A percentile compares a stretch with the other conserved stretches of the same genome.
These are phyloP conservation scores for Sugiyamaella chiloensis DNA, from an alignment of 805 yeast genomes.

Conservation along the genomic window DNA sequence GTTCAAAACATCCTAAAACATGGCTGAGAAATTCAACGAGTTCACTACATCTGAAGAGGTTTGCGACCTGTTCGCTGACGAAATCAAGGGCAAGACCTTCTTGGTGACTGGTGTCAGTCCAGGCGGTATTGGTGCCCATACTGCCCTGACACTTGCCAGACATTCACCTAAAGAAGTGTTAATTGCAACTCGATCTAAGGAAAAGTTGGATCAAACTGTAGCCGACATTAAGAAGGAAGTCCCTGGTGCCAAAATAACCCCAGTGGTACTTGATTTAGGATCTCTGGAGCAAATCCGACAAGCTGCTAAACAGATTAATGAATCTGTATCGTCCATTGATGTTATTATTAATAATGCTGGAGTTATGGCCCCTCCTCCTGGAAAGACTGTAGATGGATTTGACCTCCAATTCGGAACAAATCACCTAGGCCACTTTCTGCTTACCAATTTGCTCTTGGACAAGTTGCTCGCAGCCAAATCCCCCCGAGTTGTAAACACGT, in stretches of 20 bases:
- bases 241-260: conserved; percentile 11
- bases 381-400: conserved; percentile 62
- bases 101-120: conserved; percentile 17
- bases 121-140: conserved; percentile 21
- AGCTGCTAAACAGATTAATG: conserved; percentile 20
- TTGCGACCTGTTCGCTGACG: background rate
- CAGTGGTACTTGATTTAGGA: conserved; percentile 19
- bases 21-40: conserved; percentile 1
- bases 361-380: conserved; percentile 70
- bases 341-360: conserved; percentile 77
- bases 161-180: conserved; percentile 11
- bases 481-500: conserved; percentile 12
- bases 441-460: conserved; percentile 44
- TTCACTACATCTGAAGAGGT: conserved; percentile 14
- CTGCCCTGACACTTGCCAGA: conserved; percentile 11
- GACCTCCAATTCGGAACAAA: conserved; percentile 81
- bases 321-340: conserved; percentile 40
- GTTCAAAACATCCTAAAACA: too few species aligned
- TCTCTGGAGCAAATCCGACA: conserved; percentile 14
- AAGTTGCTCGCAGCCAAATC: conserved; percentile 6
- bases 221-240: conserved; percentile 7
- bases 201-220: conserved; percentile 11
- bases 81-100: conserved; percentile 15
- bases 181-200: conserved; percentile 11
- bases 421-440: conserved; percentile 68